Evolutionary conservation across 176 grass and related monocot genomes (phyloP), one percentile per base, ranked within the genome.

Genomic region (Echinochloa phyllopogon): DNA sequence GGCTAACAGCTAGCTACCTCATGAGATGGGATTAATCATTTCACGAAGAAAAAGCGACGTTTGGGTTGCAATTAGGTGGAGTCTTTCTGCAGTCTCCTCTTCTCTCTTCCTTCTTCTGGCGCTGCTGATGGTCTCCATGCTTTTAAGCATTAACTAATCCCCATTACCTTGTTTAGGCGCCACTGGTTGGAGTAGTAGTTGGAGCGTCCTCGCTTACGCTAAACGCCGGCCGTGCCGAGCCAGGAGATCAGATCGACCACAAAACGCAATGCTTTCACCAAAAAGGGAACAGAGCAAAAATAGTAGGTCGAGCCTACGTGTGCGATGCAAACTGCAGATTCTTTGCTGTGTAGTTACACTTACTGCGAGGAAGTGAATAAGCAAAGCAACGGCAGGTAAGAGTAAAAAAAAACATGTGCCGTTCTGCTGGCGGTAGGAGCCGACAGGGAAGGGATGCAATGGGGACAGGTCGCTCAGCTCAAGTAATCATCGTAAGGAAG

Each of bases 41-140:
- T 79, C 21, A 48, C 58, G 75, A 67, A 21, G 39, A 72, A 83
- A 65, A 82, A 81, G 83, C 71, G 73, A 65, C 79, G 78, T 82
- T 38, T 90, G 38, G 78, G 88, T 82, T 86, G 88, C 83, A 63
- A 56, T 82, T 86, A 77, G 88, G 72, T 81, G 77, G 69, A 47
- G 78, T 39, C 64, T 81, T 36, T 48, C 6, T 3, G 27, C 29
- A 33, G 1, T 12, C 18, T 45, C n/a, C 6, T 33, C 14, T 4
- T 38, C 29, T 10, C 13, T 65, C 56, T 87, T 18, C 64, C 38
- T 21, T 48, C 63, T 1, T 12, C 50, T 16, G 36, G 20, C 37
- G 38, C 69, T 50, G 67, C 36, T 21, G 15, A 18, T 59, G 53
- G 23, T 39, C 45, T 60, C n/a, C 8, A 20, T 39, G 55, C 72